Evolutionary conservation across 2,329 filamentous ascomycete genomes (phyloP), one percentile per base, ranked within the genome.

Genomic region (Talaromyces islandicus): DNA sequence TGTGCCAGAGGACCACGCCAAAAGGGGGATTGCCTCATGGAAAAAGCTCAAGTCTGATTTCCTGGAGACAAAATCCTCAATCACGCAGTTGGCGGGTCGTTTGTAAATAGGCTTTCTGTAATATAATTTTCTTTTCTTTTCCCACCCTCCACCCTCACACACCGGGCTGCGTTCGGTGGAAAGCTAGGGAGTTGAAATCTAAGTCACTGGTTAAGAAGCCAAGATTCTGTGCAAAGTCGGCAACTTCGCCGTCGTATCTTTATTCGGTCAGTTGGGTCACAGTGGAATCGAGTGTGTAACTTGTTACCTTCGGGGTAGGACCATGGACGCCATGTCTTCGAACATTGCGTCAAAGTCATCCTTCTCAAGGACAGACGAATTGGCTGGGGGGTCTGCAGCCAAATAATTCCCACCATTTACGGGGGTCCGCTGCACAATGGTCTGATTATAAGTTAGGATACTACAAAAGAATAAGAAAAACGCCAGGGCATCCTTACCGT

Each of bases 1-100:
- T 0, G 77, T 82, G n/a, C 86, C 86, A 0, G 81, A 78, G 67
- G 77, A 79, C 57, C 77, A 85, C 71, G 83, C 84, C 2, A 66
- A 66, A 56, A 73, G 84, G 50, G 84, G 79, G 0, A 76, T 73
- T 2, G 67, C 67, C 24, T 75, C 79, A 7, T 86, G 83, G 82
- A 64, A 74, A 57, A 81, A 71, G 67, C 71, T 83, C 3, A 51
- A 41, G 54, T 43, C 59, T 19, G 48, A 60, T 32, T 54, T 60
- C n/a, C 19, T 56, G 19, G 58, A 52, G 25, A 19, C 19, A 1
- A 17, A 32, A 11, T 25, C 53, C 21, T 19, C 43, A 46, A 46
- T 24, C 9, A 46, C 17, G 38, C 53, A 56, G 17, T 35, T 56
- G 19, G 17, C 24, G 10, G 58, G 53, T 21, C 53, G 53, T 35